Conservation (phyloP, 2,329 filamentous ascomycete species). For the Emericellopsis cladophorae region DNA sequence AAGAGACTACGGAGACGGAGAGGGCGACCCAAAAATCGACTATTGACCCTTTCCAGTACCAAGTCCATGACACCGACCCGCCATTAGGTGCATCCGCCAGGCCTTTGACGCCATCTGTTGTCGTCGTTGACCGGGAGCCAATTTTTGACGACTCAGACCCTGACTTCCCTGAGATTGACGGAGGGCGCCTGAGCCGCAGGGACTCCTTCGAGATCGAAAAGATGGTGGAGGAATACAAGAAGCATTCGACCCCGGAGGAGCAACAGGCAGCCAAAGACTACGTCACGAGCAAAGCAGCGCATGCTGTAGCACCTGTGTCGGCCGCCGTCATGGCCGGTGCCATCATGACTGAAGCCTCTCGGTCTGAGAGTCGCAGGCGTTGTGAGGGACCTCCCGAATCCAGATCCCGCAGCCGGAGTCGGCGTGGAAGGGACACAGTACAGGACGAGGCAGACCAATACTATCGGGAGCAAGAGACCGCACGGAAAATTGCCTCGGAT, state of each 20-base stretch:
- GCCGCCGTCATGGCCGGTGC: slow-evolving; percentile 34
- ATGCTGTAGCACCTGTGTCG: slow-evolving; percentile 33
- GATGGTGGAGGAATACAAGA: slow-evolving; percentile 16
- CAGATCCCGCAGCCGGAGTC: background rate
- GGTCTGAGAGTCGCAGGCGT: slow-evolving; percentile 17
- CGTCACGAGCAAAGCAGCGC: slow-evolving; percentile 30
- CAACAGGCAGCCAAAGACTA: slow-evolving; percentile 11
- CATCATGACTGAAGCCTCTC: slow-evolving; percentile 24
- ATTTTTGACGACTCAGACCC: slow-evolving; percentile 20
- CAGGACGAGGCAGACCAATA: slow-evolving; percentile 44
- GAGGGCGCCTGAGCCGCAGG: slow-evolving; percentile 31
- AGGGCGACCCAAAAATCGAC: slow-evolving; percentile 13
- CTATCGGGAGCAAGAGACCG: slow-evolving; percentile 42
- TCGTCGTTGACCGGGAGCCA: slow-evolving; percentile 41
- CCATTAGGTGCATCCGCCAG: slow-evolving; percentile 22
- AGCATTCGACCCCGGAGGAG: slow-evolving; percentile 9
- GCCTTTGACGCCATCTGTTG: slow-evolving; percentile 34
- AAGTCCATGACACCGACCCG: slow-evolving; percentile 37
- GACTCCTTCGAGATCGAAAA: slow-evolving; percentile 34
- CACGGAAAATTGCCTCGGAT: slow-evolving; percentile 39
- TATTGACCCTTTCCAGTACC: slow-evolving; percentile 47
- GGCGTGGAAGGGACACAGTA: slow-evolving; percentile 27
- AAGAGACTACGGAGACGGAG: slow-evolving; percentile 10
- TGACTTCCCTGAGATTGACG: slow-evolving; percentile 17
- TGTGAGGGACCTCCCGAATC: slow-evolving; percentile 3